Evolutionary conservation across 1,139 yeast genomes (phyloP).

Genomic region (Pneumocystis canis): DNA sequence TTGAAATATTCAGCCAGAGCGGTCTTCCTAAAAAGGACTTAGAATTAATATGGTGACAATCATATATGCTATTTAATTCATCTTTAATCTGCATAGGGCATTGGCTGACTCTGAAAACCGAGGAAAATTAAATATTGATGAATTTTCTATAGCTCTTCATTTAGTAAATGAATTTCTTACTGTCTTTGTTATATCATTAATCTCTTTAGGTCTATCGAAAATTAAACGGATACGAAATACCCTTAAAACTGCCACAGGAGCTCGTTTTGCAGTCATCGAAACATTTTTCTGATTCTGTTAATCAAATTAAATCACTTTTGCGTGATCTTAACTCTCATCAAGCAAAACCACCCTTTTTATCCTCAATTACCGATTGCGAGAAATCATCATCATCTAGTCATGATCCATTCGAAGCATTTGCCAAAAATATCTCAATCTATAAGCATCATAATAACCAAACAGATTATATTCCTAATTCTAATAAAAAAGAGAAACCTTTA

Average conservation of each 20-base stretch:
- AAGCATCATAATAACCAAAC: slow-evolving; percentile 49
- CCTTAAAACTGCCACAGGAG: slow-evolving; percentile 34
- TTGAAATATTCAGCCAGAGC: slow-evolving; percentile 74
- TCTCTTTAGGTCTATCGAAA: slow-evolving; percentile 48
- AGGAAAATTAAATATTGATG: slow-evolving; percentile 66
- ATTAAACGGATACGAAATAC: slow-evolving; percentile 62
- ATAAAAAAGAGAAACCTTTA: slow-evolving; percentile 33
- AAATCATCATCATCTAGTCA: slow-evolving; percentile 14
- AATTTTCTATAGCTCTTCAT: slow-evolving; percentile 86
- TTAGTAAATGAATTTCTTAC: slow-evolving; percentile 31
- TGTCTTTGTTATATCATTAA: slow-evolving; percentile 31
- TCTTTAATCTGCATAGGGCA: slow-evolving; percentile 38
- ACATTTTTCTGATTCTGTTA: slow-evolving; percentile 33
- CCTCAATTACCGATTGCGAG: not conserved
- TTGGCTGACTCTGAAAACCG: slow-evolving; percentile 79
- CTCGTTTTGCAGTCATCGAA: slow-evolving; percentile 40
- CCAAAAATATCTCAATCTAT: slow-evolving; percentile 39
- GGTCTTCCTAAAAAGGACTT: slow-evolving; percentile 75
- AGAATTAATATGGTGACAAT: slow-evolving; percentile 59
- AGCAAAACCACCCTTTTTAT: slow-evolving; percentile 8
- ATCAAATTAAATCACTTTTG: slow-evolving; percentile 37
- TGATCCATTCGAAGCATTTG: slow-evolving; percentile 27
- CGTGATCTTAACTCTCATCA: slow-evolving; percentile 20
- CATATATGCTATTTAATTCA: not conserved
- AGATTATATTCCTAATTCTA: slow-evolving; percentile 50